Evolutionary conservation across 2,329 filamentous ascomycete species (phyloP), one percentile per base, ranked within the genome.

Genomic region (Macroventuria anomochaeta): DNA sequence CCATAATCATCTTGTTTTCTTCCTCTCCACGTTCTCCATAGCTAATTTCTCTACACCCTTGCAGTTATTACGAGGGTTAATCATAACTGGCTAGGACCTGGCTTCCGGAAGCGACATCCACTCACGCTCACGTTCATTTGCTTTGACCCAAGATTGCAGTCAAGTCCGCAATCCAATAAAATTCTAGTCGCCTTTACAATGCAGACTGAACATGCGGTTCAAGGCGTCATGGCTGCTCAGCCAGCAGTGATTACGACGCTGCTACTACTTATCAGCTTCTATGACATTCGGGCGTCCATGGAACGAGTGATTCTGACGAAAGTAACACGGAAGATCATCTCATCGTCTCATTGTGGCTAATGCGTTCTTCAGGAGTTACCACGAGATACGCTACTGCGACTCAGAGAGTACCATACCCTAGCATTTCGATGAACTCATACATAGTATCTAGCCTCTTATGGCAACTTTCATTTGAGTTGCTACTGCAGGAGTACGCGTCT

Each of bases 401-500:
- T 43, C 15, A 36, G 46, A 42, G 38, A 34, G 32, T 46, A 42
- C 49, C 31, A 23, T 23, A 25, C 37, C 26, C 26, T 23, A 23
- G 39, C 46, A 21, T 17, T 20, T 40, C n/a, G 36, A 54, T 43
- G 54, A 48, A 55, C 37, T 44, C 52, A 53, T 51, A 42, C 17
- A 51, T n/a, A 38, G 23, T 21, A 33, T 54, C 58, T 51, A 62
- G 55, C 31, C 43, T 34, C 54, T 36, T 15, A 46, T 23, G 46
- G 54, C 15, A 33, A 13, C 7, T 39, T 33, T 25, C 29, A 58
- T 50, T 39, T 20, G 33, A 29, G 3, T 32, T 36, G 28, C 32
- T 60, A 32, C 55, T 59, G 59, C 57, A 59, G 37, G 62, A 52
- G 38, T 63, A 68, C 64, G 64, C 65, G 64, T 66, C 62, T 20